These are phyloP conservation scores for Solanum dulcamara DNA, from an alignment of 257 asterid species.

Conservation along the genomic window DNA sequence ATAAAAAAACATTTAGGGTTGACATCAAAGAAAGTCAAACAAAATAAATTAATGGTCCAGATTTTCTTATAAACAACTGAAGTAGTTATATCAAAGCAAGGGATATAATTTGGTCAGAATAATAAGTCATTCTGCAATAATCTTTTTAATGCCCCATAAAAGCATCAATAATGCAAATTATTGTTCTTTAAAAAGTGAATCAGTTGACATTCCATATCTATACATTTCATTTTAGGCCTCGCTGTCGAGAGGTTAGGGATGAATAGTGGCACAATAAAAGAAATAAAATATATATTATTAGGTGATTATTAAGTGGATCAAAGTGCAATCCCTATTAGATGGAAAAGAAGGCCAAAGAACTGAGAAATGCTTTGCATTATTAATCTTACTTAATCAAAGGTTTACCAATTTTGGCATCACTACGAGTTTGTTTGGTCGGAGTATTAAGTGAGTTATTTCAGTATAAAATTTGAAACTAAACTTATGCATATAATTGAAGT, in stretches of 20 bases:
- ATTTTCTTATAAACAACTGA: background rate
- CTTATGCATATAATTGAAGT: background rate
- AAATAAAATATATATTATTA: too few relatives aligned
- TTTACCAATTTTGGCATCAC: background rate
- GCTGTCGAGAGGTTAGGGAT: background rate
- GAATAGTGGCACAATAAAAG: background rate
- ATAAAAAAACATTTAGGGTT: background rate
- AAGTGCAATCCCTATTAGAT: background rate
- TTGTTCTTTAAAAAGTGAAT: background rate
- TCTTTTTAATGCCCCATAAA: background rate
- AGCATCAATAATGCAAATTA: background rate
- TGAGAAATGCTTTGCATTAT: background rate
- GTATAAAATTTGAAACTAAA: background rate
- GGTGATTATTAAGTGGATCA: background rate
- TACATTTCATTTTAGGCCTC: background rate
- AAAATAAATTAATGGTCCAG: background rate
- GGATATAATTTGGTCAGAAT: background rate
- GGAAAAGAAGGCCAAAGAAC: background rate
- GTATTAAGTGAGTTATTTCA: background rate
- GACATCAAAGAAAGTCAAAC: background rate
- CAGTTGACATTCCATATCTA: background rate
- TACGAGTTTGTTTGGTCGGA: background rate
- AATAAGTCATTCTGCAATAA: background rate
- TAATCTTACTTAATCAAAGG: background rate
- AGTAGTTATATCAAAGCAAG: background rate